A percentile compares a stretch with the other conserved stretches of the same genome.
These are phyloP conservation scores for Fusarium sp. DNA, from an alignment of 2,329 filamentous ascomycete genomes.

Conservation along the genomic window DNA sequence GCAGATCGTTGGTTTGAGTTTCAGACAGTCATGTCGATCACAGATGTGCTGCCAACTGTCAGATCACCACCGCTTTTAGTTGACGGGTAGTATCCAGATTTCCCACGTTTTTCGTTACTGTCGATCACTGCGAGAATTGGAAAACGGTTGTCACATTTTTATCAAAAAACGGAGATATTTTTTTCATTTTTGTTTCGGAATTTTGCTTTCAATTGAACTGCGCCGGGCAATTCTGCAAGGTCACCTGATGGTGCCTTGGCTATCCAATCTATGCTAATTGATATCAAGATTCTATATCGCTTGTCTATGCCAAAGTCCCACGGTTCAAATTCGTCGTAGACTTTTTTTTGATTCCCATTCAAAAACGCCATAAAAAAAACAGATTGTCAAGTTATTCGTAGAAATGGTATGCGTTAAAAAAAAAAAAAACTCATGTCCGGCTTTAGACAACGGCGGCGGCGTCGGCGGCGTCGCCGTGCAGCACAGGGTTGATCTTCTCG, in stretches of 20 bases:
- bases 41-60: background rate
- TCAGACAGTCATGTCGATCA: background rate
- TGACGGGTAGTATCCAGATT: background rate
- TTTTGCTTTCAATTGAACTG: slow-evolving; percentile 39
- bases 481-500: slow-evolving; percentile 74
- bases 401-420: slow-evolving; percentile 10
- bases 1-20: slow-evolving; percentile 12
- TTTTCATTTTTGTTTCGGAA: slow-evolving; percentile 13
- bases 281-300: slow-evolving; percentile 40
- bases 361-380: slow-evolving; percentile 22
- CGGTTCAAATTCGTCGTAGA: slow-evolving; percentile 31
- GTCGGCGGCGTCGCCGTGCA: slow-evolving; percentile 53
- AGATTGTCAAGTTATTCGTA: slow-evolving; percentile 10
- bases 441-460: slow-evolving; percentile 36
- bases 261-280: slow-evolving; percentile 35
- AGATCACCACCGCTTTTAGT: slow-evolving; percentile 4
- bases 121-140: background rate
- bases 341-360: slow-evolving; percentile 24
- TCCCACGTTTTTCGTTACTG: background rate
- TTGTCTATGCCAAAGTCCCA: slow-evolving; percentile 36
- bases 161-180: too few species aligned
- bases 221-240: slow-evolving; percentile 32
- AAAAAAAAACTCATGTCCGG: too few species aligned
- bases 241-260: background rate
- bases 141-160: background rate